Percentiles rank a stretch among this genome's conserved stretches.
Evolutionary conservation across 1,139 yeast genomes (phyloP).

Genomic region (Suhomyces maxii): DNA sequence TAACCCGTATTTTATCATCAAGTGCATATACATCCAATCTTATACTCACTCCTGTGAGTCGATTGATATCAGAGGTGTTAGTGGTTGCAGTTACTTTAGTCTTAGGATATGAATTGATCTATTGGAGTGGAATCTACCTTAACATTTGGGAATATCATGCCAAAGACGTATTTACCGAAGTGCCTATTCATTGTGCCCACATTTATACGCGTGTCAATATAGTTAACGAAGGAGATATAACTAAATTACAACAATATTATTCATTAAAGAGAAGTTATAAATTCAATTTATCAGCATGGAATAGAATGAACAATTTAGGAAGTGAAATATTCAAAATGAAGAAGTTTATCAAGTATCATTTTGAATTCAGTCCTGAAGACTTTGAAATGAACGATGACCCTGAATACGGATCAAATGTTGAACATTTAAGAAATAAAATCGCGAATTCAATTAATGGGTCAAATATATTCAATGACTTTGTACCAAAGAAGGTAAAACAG

Average conservation of each 20-base stretch:
- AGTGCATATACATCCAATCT: constrained; percentile 30
- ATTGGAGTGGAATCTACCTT: constrained; percentile 51
- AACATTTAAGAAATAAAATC: constrained; percentile 56
- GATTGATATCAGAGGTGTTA: constrained; percentile 44
- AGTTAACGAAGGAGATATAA: constrained; percentile 22
- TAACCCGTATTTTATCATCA: constrained; percentile 14
- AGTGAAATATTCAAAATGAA: constrained; percentile 23
- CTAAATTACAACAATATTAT: constrained; percentile 29
- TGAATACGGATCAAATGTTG: constrained; percentile 69
- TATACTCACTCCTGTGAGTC: constrained; percentile 31
- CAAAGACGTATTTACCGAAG: constrained; percentile 63
- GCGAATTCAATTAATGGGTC: constrained; percentile 56
- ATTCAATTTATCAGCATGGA: constrained; percentile 23
- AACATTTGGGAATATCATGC: constrained; percentile 62
- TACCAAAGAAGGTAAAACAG: not conserved
- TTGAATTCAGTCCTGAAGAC: constrained; percentile 83
- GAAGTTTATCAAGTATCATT: constrained; percentile 56
- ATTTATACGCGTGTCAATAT: constrained; percentile 55
- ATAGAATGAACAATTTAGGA: constrained; percentile 20
- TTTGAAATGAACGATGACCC: constrained; percentile 57
- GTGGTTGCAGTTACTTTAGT: constrained; percentile 35
- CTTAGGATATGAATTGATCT: constrained; percentile 43
- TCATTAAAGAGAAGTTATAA: constrained; percentile 26
- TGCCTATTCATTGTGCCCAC: constrained; percentile 79
- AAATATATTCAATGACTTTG: constrained; percentile 11